Evolutionary conservation across 2,329 filamentous ascomycete genomes (phyloP).

Genomic region (Aspergillus neotritici): DNA sequence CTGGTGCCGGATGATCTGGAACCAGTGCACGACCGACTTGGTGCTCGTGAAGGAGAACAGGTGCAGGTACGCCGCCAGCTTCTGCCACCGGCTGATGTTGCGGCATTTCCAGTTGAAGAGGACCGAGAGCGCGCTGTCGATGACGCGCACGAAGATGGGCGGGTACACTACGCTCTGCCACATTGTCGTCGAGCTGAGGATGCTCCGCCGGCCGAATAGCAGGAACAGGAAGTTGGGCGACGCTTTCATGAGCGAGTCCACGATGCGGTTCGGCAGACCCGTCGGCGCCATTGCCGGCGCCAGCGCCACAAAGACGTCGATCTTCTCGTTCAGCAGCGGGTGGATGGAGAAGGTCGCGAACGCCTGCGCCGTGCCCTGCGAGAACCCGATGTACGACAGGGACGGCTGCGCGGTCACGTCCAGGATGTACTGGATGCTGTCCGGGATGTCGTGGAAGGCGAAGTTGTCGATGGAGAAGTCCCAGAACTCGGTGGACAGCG

Average conservation of each 20-base stretch:
- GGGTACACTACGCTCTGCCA: constrained; percentile 96
- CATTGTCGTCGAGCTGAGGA: constrained; percentile 88
- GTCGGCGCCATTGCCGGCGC: constrained; percentile 96
- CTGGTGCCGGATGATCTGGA: constrained; percentile 95
- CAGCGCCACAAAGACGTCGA: constrained; percentile 93
- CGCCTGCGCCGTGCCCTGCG: constrained; percentile 92
- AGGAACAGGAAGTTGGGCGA: constrained; percentile 90
- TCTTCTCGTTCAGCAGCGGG: constrained; percentile 81
- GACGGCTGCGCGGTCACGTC: constrained; percentile 75
- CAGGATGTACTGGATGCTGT: constrained; percentile 88
- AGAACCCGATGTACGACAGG: constrained; percentile 94
- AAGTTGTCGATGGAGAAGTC: constrained; percentile 99
- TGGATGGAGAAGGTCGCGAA: constrained; percentile 92
- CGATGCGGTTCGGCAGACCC: constrained; percentile 80
- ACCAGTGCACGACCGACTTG: constrained; percentile 98
- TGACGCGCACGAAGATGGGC: constrained; percentile 81
- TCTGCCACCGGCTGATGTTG: constrained; percentile 82
- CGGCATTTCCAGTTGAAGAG: constrained; percentile 83
- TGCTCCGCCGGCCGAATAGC: constrained; percentile 84
- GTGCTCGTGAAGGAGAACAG: constrained; percentile 95
- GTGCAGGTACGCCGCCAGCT: constrained; percentile 91
- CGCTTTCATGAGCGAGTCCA: constrained; percentile 87
- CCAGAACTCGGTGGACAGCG: constrained; percentile 77
- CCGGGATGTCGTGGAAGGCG: constrained; percentile 93
- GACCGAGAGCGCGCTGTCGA: constrained; percentile 74